These are phyloP conservation scores for Patellaria atrata DNA, from an alignment of 495 filamentous ascomycete species.

Conservation along the genomic window DNA sequence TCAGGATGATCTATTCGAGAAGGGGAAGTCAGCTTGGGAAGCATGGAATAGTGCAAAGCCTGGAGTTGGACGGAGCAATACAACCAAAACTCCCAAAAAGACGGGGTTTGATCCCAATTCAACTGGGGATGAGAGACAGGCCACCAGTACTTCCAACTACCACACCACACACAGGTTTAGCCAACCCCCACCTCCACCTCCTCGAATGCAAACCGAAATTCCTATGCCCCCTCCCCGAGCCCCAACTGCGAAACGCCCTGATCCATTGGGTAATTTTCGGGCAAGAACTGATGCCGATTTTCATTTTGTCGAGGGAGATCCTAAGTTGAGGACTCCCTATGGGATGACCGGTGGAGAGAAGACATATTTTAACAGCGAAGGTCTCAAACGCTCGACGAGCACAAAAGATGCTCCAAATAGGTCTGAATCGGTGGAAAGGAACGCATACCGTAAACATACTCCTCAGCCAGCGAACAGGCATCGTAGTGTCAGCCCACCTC, in stretches of 20 bases:
- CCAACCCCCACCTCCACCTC: conserved; percentile 12
- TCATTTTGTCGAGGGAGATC: conserved; percentile 11
- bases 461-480: not conserved
- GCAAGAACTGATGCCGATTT: conserved; percentile 3
- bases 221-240: conserved; percentile 32
- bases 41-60: conserved; percentile 24
- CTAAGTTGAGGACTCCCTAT: conserved; percentile 12
- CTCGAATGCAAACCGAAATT: conserved; percentile 32
- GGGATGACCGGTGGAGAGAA: conserved; percentile 12
- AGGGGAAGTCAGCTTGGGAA: conserved; percentile 6
- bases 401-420: conserved; percentile 13
- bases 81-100: conserved; percentile 30
- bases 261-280: conserved; percentile 14
- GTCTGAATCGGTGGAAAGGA: not conserved
- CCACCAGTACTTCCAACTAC: conserved; percentile 8
- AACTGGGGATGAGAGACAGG: conserved; percentile 20
- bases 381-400: conserved; percentile 13
- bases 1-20: too few species aligned
- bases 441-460: conserved; percentile 3
- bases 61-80: conserved; percentile 29
- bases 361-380: conserved; percentile 11
- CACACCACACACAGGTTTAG: conserved; percentile 5
- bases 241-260: conserved; percentile 11
- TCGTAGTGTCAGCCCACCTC: conserved; percentile 3
- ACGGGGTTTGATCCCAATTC: conserved; percentile 26